phyloP scores from a whole-genome alignment of 2,329 filamentous ascomycete genomes.

The Podosphaera xanthii region DNA sequence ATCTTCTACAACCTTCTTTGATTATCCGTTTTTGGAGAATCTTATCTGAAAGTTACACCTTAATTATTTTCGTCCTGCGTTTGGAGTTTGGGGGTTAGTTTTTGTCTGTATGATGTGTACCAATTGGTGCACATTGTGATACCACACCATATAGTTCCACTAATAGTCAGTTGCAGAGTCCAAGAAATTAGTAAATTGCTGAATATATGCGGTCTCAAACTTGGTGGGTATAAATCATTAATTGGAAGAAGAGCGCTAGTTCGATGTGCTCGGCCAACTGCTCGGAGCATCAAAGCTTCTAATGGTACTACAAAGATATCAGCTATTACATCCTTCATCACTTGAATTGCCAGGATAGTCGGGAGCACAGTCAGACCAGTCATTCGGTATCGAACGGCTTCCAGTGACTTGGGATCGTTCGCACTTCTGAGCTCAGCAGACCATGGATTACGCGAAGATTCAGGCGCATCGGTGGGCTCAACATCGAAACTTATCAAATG shows the following conservation, averaged over 20 bases:
- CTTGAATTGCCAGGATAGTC: conserved; percentile 15
- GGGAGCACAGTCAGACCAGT: conserved; percentile 17
- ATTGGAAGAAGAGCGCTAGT: conserved; percentile 6
- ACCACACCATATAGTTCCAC: conserved; percentile 12
- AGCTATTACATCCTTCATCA: conserved; percentile 11
- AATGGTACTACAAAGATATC: conserved; percentile 13
- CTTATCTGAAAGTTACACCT: too few species aligned
- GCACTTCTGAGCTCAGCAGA: conserved; percentile 17
- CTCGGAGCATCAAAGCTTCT: conserved; percentile 14
- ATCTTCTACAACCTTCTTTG: too few species aligned
- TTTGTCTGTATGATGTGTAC: conserved; percentile 5
- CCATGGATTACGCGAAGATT: conserved; percentile 11
- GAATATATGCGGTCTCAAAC: conserved; percentile 4
- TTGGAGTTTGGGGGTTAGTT: neutral
- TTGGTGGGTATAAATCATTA: conserved; percentile 7
- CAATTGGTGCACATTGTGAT: conserved; percentile 7
- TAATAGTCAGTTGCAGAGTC: conserved; percentile 10
- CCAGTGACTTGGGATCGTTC: conserved; percentile 12
- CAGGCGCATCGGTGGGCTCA: conserved; percentile 12
- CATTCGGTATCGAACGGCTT: conserved; percentile 11
- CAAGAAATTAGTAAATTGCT: conserved; percentile 9
- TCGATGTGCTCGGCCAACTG: conserved; percentile 12
- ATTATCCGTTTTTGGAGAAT: too few species aligned
- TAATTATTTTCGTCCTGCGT: too few species aligned
- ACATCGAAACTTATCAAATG: conserved; percentile 17